A percentile compares a stretch with the other conserved stretches of the same genome.
Evolutionary conservation across 768 basidiomycete species (phyloP).

Genomic region (Leccinum barrowsii): DNA sequence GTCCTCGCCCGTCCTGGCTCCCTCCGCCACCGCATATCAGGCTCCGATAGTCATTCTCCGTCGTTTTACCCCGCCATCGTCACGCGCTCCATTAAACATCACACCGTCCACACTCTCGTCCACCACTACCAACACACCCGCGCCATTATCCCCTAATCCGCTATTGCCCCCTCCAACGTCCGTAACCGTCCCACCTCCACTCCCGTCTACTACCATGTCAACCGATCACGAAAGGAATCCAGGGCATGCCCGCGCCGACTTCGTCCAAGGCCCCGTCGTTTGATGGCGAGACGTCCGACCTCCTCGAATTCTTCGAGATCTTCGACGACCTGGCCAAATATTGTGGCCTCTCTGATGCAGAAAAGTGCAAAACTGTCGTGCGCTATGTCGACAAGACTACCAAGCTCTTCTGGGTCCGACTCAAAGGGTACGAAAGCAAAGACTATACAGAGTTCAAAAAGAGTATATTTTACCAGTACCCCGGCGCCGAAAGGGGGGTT

Average conservation of each 20-base stretch:
- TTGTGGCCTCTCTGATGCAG: background rate
- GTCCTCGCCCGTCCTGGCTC: background rate
- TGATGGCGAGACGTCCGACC: background rate
- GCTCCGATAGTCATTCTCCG: background rate
- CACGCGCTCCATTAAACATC: background rate
- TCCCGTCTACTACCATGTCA: background rate
- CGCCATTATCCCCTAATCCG: background rate
- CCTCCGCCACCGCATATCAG: no score
- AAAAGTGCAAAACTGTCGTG: background rate
- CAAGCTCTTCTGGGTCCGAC: background rate
- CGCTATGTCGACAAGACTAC: background rate
- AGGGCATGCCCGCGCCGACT: background rate
- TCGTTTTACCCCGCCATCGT: background rate
- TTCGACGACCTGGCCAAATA: constrained; percentile 1
- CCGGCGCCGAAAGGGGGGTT: background rate
- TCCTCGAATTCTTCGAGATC: constrained; percentile 1
- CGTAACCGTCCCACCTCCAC: background rate
- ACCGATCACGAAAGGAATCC: background rate
- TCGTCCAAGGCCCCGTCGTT: background rate
- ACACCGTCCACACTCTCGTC: background rate
- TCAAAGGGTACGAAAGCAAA: background rate
- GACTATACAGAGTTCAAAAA: background rate
- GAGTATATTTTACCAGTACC: background rate
- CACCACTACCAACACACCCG: background rate
- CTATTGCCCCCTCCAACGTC: background rate